phyloP scores from a whole-genome alignment of 805 yeast genomes.

The Sugiyamaella marilandica region DNA sequence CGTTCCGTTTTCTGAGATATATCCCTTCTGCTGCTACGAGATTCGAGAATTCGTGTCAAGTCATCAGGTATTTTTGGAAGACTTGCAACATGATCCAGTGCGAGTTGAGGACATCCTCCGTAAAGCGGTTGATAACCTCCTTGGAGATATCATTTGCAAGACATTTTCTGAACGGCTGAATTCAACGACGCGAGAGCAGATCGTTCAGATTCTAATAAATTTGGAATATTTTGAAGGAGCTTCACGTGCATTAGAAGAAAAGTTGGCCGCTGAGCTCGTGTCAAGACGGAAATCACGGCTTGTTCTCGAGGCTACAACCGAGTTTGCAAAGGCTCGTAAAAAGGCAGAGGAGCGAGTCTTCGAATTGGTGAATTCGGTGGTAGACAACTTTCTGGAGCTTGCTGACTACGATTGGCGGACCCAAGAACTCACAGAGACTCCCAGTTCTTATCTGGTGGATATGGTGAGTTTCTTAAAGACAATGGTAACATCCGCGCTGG shows the following conservation, averaged over 20 bases:
- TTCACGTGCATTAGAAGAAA: constrained; percentile 53
- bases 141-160: constrained; percentile 60
- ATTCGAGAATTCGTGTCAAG: constrained; percentile 60
- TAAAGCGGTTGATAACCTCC: constrained; percentile 60
- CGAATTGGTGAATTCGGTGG: constrained; percentile 73
- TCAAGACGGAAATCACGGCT: constrained; percentile 38
- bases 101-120: constrained; percentile 57
- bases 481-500: constrained; percentile 78
- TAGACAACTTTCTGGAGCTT: constrained; percentile 74
- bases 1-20: constrained; percentile 83
- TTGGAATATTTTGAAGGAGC: constrained; percentile 81
- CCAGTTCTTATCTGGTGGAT: constrained; percentile 72
- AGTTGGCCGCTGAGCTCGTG: constrained; percentile 36
- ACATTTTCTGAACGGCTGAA: constrained; percentile 58
- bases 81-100: constrained; percentile 56
- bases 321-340: constrained; percentile 56
- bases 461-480: constrained; percentile 80
- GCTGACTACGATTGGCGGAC: constrained; percentile 84
- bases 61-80: constrained; percentile 59
- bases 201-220: constrained; percentile 83
- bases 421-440: constrained; percentile 46
- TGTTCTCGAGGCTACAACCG: constrained; percentile 48
- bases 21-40: constrained; percentile 80
- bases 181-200: constrained; percentile 78
- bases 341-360: constrained; percentile 77